phyloP scores from a whole-genome alignment of 306 rosid species.

The Benincasa hispida region DNA sequence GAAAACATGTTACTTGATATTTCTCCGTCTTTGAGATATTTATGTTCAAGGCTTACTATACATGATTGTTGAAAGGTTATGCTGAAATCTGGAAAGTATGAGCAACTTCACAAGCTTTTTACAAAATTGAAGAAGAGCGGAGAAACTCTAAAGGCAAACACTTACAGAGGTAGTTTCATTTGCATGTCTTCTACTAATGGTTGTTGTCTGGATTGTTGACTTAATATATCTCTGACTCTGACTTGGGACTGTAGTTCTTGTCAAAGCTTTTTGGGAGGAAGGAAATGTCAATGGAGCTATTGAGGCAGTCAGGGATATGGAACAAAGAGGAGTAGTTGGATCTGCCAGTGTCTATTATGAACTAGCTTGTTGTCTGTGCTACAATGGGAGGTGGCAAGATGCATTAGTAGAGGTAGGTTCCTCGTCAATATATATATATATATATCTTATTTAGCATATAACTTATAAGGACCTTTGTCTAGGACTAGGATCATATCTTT shows the following conservation, averaged over 20 bases:
- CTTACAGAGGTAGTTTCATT: constrained; percentile 58
- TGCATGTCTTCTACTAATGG: constrained; percentile 15
- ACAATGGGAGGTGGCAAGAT: constrained; percentile 79
- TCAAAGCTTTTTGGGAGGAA: constrained; percentile 69
- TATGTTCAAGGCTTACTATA: constrained; percentile 33
- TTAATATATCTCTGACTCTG: constrained; percentile 12
- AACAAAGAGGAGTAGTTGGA: constrained; percentile 72
- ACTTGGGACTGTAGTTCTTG: constrained; percentile 38
- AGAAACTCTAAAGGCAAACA: constrained; percentile 59
- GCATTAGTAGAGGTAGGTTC: constrained; percentile 59
- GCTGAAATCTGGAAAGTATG: constrained; percentile 73
- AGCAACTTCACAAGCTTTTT: constrained; percentile 61
- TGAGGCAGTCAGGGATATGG: constrained; percentile 73
- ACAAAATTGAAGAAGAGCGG: constrained; percentile 62
- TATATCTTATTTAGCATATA: not conserved
- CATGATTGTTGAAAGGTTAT: constrained; percentile 67
- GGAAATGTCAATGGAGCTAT: constrained; percentile 70
- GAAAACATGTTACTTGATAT: constrained; percentile 10
- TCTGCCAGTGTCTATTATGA: constrained; percentile 65
- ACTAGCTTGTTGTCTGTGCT: constrained; percentile 84
- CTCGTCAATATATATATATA: not conserved
- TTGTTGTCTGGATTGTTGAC: constrained; percentile 13
- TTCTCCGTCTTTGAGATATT: constrained; percentile 20
- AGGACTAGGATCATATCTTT: not conserved
- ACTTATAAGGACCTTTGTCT: not conserved